Base-by-base conservation (phyloP, 768 basidiomycete genomes). In the Rhizopogon rudus region DNA sequence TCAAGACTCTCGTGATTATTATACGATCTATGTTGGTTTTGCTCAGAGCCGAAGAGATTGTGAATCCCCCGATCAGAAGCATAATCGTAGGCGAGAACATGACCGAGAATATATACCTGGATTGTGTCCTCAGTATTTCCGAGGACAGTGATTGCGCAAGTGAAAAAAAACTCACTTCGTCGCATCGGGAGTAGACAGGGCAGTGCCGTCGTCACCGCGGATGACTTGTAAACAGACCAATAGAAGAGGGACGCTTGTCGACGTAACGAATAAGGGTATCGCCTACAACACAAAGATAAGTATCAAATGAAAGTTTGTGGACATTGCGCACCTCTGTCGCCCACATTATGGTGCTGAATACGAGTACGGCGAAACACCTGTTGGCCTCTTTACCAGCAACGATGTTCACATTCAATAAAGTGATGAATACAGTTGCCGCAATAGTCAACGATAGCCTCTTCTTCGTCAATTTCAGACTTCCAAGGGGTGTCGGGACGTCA, bases 61-160 rank as follows among this genome's bases (percentile, higher is more conserved):
- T 98, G 78, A 98, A 96, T 31, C 97, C 96, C 9, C 94, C 94
- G 60, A 96, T 92, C 49, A 98, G 86, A 37, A 99, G 88, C 92
- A 98, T 96, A 71, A 99, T 97, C 0, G 95, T 99, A 0, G 94
- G 92, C 0, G 91, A 91, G 72, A 99, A 98, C 93, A 98, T 98
- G 48, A 84, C 80, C 0, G 92, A 91, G 69, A 98, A 98, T 54
- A 98, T 82, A 68, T 80, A 93, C 73, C 93, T 96, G 56, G 22
- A 58, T 53, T 45, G 13, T n/a, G 10, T 14, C 28, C 6, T 5
- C 13, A 13, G 12, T 25, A 29, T 35, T 14, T 54, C 44, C 44
- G 51, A 62, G 57, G 40, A 56, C 39, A 13, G 40, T 22, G 14
- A 22, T 20, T 35, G 5, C 9, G 8, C 40, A 40, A 40, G n/a